Conservation (phyloP, 2,329 filamentous ascomycete species). For the Paradendryphiella salina region DNA sequence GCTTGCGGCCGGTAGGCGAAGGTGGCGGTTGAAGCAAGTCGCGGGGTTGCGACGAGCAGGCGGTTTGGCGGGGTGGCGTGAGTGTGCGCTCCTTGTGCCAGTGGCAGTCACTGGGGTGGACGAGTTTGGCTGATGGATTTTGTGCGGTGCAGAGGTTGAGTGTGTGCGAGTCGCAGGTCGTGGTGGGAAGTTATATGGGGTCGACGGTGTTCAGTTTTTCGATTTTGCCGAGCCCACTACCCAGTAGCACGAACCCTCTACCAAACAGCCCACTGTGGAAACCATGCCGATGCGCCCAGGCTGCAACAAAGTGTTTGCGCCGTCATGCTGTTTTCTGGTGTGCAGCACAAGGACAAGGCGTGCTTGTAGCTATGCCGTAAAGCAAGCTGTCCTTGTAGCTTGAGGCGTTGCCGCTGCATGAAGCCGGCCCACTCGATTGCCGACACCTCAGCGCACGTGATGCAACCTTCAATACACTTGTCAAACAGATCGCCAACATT, state of each 20-base stretch:
- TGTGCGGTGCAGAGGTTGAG: conserved; percentile 25
- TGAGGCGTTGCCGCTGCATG: background rate
- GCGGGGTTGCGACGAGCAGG: conserved; percentile 32
- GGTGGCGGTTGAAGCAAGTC: conserved; percentile 43
- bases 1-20: conserved; percentile 33
- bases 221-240: conserved; percentile 24
- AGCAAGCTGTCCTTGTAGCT: background rate
- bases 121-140: conserved; percentile 25
- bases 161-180: conserved; percentile 22
- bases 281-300: background rate
- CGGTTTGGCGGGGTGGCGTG: background rate
- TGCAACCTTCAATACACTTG: no score
- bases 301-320: background rate
- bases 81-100: conserved; percentile 17
- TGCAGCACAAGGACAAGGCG: background rate
- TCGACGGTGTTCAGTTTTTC: conserved; percentile 20
- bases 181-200: conserved; percentile 24
- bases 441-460: no score
- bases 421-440: background rate
- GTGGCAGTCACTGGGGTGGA: conserved; percentile 27
- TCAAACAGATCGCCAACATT: no score
- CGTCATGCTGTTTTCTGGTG: background rate
- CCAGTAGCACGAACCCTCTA: conserved; percentile 8
- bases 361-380: background rate
- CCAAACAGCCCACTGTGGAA: conserved; percentile 6